phyloP scores from a whole-genome alignment of 2,329 filamentous ascomycete species.

The Atkinsonella hypoxylon region DNA sequence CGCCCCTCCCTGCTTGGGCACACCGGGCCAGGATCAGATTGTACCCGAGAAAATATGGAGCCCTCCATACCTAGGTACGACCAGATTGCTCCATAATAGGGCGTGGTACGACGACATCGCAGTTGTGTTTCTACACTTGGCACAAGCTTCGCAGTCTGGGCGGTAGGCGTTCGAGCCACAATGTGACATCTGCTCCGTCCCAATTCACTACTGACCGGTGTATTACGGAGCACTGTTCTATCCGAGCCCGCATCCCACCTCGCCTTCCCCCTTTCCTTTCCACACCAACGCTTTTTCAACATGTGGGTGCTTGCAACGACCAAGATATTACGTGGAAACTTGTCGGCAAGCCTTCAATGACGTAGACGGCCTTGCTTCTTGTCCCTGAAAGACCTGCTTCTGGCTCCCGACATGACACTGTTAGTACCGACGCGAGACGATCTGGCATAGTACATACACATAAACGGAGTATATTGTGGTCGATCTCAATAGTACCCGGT shows the following conservation, averaged over 20 bases:
- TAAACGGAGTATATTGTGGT: not conserved
- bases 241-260: too few relatives aligned
- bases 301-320: not conserved
- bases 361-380: not conserved
- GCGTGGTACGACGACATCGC: not conserved
- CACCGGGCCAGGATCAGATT: not conserved
- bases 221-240: too few relatives aligned
- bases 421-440: not conserved
- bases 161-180: too few relatives aligned
- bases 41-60: not conserved
- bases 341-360: not conserved
- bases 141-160: too few relatives aligned
- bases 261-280: not conserved
- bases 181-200: too few relatives aligned
- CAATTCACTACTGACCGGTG: too few relatives aligned
- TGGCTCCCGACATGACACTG: not conserved
- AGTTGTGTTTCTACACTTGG: too few relatives aligned
- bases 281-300: not conserved
- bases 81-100: not conserved
- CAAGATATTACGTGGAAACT: too few relatives aligned
- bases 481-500: not conserved
- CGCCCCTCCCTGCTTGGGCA: not conserved
- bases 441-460: not conserved
- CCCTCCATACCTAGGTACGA: not conserved
- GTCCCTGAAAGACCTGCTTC: not conserved